phyloP scores from a whole-genome alignment of 2,329 filamentous ascomycete genomes.

The Pleomassaria siparia region DNA sequence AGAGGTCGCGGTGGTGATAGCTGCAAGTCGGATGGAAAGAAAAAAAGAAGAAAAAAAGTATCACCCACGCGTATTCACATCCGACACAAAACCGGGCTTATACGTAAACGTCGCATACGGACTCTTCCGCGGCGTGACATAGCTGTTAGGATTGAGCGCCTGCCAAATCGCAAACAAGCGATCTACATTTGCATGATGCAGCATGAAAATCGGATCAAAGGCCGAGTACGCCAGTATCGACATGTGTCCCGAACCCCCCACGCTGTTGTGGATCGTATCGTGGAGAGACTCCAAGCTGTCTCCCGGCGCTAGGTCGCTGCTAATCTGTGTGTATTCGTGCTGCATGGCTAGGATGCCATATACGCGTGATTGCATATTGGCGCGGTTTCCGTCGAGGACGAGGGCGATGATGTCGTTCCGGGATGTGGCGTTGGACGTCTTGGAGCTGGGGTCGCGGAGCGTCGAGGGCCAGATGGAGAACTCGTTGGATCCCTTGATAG shows the following conservation, averaged over 20 bases:
- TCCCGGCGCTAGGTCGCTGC: constrained; percentile 65
- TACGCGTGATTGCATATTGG: constrained; percentile 52
- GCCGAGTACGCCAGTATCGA: constrained; percentile 71
- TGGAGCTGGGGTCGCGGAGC: constrained; percentile 33
- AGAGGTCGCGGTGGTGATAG: no score
- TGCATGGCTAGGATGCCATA: constrained; percentile 65
- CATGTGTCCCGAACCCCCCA: constrained; percentile 35
- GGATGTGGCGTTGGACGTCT: constrained; percentile 19
- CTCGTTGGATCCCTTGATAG: not conserved
- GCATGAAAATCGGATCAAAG: constrained; percentile 78
- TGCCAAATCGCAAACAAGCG: constrained; percentile 78
- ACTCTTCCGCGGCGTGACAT: constrained; percentile 59
- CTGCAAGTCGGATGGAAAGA: no score
- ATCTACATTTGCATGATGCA: constrained; percentile 76
- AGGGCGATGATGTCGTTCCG: constrained; percentile 23
- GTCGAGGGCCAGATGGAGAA: constrained; percentile 44
- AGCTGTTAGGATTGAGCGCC: constrained; percentile 67
- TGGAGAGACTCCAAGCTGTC: constrained; percentile 33
- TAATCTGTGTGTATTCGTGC: constrained; percentile 51
- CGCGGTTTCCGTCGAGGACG: constrained; percentile 64
- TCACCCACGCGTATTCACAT: constrained; percentile 53
- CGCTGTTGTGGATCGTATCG: constrained; percentile 29
- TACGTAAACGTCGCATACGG: constrained; percentile 64
- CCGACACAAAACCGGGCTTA: constrained; percentile 55
- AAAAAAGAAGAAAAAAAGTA: not conserved